Conservation (phyloP, 202 grass and related monocot species). For the Zizania palustris region DNA sequence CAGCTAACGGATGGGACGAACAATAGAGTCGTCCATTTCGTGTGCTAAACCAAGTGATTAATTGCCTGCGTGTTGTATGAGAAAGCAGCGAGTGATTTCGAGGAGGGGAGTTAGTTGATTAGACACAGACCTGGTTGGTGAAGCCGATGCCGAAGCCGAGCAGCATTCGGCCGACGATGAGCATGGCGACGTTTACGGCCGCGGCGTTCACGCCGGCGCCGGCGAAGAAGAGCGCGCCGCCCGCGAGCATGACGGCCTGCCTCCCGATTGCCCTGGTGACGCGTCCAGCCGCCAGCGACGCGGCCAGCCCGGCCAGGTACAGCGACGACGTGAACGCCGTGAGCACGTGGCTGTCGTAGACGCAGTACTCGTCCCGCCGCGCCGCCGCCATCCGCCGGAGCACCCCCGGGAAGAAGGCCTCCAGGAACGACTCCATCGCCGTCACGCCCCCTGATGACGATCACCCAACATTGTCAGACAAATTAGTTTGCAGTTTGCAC, state of each 20-base stretch:
- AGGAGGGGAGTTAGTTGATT: not conserved
- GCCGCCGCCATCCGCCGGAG: slow-evolving; percentile 49
- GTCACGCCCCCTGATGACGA: slow-evolving; percentile 52
- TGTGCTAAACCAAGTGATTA: no score
- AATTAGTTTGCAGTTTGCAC: not conserved
- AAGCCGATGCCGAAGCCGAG: slow-evolving; percentile 81
- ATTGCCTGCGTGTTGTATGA: no score
- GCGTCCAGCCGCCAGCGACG: slow-evolving; percentile 52
- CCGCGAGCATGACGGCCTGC: slow-evolving; percentile 61
- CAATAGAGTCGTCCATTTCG: no score
- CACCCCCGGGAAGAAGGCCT: slow-evolving; percentile 58
- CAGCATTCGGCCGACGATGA: slow-evolving; percentile 69
- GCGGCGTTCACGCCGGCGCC: slow-evolving; percentile 62
- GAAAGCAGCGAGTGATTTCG: no score
- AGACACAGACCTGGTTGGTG: slow-evolving; percentile 61
- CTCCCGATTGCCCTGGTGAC: slow-evolving; percentile 57
- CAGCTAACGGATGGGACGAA: no score
- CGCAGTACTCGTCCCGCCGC: slow-evolving; percentile 58
- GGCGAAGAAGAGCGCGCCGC: slow-evolving; percentile 55
- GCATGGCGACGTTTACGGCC: slow-evolving; percentile 72
- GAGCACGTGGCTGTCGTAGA: slow-evolving; percentile 66
- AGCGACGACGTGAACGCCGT: slow-evolving; percentile 71
- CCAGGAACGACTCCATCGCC: slow-evolving; percentile 67
- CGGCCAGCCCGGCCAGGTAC: slow-evolving; percentile 62
- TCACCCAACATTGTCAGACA: not conserved